phyloP scores from a whole-genome alignment of 306 rosid species.

The Inga oerstediana region DNA sequence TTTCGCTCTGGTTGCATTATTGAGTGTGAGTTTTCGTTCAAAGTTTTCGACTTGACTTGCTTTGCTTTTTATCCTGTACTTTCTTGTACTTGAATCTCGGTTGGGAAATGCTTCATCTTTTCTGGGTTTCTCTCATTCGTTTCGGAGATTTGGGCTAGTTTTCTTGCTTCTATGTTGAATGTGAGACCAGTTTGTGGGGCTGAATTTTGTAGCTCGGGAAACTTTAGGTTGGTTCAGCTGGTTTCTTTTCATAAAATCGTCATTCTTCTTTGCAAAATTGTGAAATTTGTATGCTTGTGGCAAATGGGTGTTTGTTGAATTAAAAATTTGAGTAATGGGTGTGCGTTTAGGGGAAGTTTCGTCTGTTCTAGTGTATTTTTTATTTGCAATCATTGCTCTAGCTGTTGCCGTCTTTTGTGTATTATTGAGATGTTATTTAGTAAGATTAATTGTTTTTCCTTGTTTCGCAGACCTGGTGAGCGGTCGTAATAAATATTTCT shows the following conservation, averaged over 20 bases:
- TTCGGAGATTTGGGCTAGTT: constrained; percentile 6
- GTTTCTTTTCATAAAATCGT: constrained; percentile 40
- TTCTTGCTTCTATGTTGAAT: constrained; percentile 25
- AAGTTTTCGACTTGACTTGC: constrained; percentile 41
- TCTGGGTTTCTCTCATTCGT: constrained; percentile 34
- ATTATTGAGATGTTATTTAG: constrained; percentile 26
- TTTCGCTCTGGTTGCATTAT: constrained; percentile 53
- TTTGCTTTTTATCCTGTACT: constrained; percentile 24
- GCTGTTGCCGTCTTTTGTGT: constrained; percentile 38
- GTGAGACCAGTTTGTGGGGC: not conserved
- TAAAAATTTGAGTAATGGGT: constrained; percentile 47
- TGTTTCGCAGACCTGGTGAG: constrained; percentile 35
- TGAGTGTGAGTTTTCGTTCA: constrained; percentile 48
- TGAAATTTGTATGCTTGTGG: constrained; percentile 28
- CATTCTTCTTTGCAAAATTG: constrained; percentile 32
- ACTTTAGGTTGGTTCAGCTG: constrained; percentile 31
- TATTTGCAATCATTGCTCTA: constrained; percentile 37
- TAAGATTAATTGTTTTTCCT: constrained; percentile 28
- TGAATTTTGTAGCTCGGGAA: constrained; percentile 17
- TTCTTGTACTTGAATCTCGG: constrained; percentile 56
- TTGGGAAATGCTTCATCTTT: constrained; percentile 42
- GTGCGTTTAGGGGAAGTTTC: constrained; percentile 32
- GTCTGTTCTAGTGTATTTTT: constrained; percentile 23
- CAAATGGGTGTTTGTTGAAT: constrained; percentile 50
- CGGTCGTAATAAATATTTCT: constrained; percentile 7